Base-by-base conservation (phyloP, 2,329 filamentous ascomycete species). In the Ilyonectria destructans region DNA sequence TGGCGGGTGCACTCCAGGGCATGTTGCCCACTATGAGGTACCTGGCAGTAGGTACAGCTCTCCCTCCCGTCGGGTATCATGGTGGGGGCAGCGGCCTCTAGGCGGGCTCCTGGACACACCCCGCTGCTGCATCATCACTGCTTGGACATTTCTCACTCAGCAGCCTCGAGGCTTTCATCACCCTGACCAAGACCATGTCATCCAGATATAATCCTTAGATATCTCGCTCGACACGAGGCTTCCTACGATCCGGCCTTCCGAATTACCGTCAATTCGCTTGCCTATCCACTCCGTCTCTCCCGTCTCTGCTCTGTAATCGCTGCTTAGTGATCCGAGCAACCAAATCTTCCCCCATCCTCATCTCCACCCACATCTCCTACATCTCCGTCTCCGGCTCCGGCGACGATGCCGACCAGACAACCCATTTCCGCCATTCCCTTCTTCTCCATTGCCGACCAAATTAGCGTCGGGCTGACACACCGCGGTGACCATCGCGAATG, bases 141-240 rank as follows among this genome's bases (percentile, higher is more conserved):
- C 62, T 65, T 59, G 62, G 56, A 40, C 21, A 59, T 60, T 33
- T 37, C 57, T 65, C 62, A 60, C 57, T 65, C 62, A 65, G 56
- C 62, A 60, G 31, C 26, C 43, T 21, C 31, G 9, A 6, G 9
- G 31, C 29, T 52, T 60, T 29, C 58, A 52, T 60, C 56, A 60
- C 21, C 57, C 61, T 66, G 63, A 66, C 63, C 57, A 66, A 66
- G 52, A 19, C 26, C 12, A 23, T 33, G 12, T 52, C 49, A 43
- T 43, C 17, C n/a, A 15, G 15, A 43, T 33, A 19, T 52, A 29
- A 43, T 43, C 40, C n/a, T 17, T 15, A 43, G 40, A 17, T 8
- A 43, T 43, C 40, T n/a, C 17, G n/a, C 17, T n/a, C 40, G 7
- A 23, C 17, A 6, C 12, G 45, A 46, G 10, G 19, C 45, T 21